A percentile compares a stretch with the other conserved stretches of the same genome.
phyloP scores from a whole-genome alignment of 1,284 basidiomycete genomes.

The Gomphus bonarii region DNA sequence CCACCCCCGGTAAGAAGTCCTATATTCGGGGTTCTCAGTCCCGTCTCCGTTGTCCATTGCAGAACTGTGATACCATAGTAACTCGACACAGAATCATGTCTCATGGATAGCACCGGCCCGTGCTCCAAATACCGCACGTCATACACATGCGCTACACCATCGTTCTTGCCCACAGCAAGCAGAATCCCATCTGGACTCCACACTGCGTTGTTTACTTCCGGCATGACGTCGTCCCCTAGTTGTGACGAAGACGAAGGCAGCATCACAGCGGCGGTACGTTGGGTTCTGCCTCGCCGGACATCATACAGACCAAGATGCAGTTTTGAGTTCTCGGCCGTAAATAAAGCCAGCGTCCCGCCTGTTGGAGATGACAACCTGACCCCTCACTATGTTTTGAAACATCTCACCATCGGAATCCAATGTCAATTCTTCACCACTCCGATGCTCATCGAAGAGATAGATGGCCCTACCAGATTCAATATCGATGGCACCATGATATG shows the following conservation, averaged over 20 bases:
- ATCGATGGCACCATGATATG: not conserved
- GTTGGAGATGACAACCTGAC: not conserved
- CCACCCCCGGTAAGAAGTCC: constrained; percentile 6
- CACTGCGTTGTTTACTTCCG: not conserved
- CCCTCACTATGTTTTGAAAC: not conserved
- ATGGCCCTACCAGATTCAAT: not conserved
- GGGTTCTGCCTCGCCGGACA: not conserved
- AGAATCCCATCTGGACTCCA: constrained; percentile 10
- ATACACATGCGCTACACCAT: constrained; percentile 5
- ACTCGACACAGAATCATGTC: not conserved
- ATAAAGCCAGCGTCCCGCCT: constrained; percentile 1
- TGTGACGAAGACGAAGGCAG: not conserved
- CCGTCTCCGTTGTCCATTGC: not conserved
- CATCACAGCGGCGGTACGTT: not conserved
- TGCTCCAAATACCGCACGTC: constrained; percentile 3
- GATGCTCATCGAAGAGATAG: constrained; percentile 3
- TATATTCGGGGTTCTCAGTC: not conserved
- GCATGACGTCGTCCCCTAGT: not conserved
- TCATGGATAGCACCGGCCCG: not conserved
- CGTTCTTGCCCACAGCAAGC: constrained; percentile 9
- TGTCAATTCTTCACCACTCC: constrained; percentile 6
- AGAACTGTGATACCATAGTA: constrained; percentile 5
- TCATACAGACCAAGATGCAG: constrained; percentile 4
- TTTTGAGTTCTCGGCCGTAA: not conserved
- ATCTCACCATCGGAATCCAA: constrained; percentile 5